A percentile compares a stretch with the other conserved stretches of the same genome.
Conservation (phyloP, 352 stramenopile genomes). For the Globisporangium spiculum region DNA sequence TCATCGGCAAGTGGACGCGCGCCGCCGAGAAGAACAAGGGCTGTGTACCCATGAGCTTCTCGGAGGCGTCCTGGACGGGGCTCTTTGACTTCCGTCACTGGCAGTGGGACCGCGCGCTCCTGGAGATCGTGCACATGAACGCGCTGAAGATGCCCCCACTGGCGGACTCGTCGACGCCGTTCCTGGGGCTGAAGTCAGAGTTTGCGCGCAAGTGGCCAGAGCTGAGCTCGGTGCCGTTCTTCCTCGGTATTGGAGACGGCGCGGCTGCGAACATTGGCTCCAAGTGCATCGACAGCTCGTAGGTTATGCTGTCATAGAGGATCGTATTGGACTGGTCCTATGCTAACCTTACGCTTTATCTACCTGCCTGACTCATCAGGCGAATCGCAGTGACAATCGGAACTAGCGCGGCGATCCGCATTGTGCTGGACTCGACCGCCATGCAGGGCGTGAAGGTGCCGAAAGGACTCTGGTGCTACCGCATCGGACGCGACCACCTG, state of each 20-base stretch:
- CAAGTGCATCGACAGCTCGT: slow-evolving; percentile 85
- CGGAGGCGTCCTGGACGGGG: slow-evolving; percentile 94
- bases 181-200: slow-evolving; percentile 44
- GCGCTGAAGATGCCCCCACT: slow-evolving; percentile 64
- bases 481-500: slow-evolving; percentile 79
- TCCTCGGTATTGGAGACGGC: slow-evolving; percentile 91
- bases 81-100: slow-evolving; percentile 88
- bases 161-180: slow-evolving; percentile 63
- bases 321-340: not conserved
- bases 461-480: slow-evolving; percentile 94
- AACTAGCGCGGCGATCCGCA: slow-evolving; percentile 90
- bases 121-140: slow-evolving; percentile 76
- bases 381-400: slow-evolving; percentile 93
- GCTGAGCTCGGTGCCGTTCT: slow-evolving; percentile 65
- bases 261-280: slow-evolving; percentile 94
- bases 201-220: slow-evolving; percentile 79
- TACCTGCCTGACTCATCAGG: slow-evolving; percentile 19
- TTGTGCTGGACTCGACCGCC: slow-evolving; percentile 64
- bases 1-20: slow-evolving; percentile 86
- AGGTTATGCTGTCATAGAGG: not conserved
- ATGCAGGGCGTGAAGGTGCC: slow-evolving; percentile 72
- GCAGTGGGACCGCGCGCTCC: slow-evolving; percentile 80
- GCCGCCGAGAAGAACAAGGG: slow-evolving; percentile 20
- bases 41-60: slow-evolving; percentile 88
- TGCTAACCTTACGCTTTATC: not conserved